Evolutionary conservation across 345 rosid genomes (phyloP), one percentile per base, ranked within the genome.

Genomic region (Eucalyptus cloeziana): DNA sequence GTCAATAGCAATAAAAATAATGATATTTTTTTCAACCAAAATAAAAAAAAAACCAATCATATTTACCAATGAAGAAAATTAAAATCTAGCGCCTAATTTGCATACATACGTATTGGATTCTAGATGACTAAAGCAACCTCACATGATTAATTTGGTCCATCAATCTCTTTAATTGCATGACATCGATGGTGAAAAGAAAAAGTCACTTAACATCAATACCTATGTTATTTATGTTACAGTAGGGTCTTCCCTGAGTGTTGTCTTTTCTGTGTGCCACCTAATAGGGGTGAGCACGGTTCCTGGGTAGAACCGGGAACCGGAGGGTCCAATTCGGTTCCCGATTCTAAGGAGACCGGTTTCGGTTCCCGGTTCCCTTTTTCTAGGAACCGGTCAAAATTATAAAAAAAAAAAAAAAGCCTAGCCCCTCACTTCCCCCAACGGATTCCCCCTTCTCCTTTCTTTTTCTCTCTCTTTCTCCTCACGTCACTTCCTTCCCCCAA

Each of bases 71-170:
- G 21, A 33, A 31, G 17, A 62, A 16, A 69, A 16, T 16, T 15
- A 67, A 0, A 0, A 9, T 8, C 24, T 8, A 31, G 12, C 0
- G 1, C n/a, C n/a, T n/a, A n/a, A n/a, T n/a, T n/a, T n/a, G n/a
- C n/a, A n/a, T n/a, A n/a, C n/a, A n/a, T n/a, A n/a, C n/a, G n/a
- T 31, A 1, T 31, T 8, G 1, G 0, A 69, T 69, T 31, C 43
- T 15, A 67, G 8, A 67, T 31, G 6, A 31, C 22, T 31, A 31
- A 7, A 10, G 27, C 5, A 16, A 69, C 24, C 10, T 33, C 24
- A 31, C 0, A 12, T 8, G 44, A 69, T 31, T 16, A 0, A 69
- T 16, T 5, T 16, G 12, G 44, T 33, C 24, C 0, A 17, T 8
- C 13, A 17, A 67, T 69, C 43, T 33, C 80, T 8, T 69, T 16